These are phyloP conservation scores for Ogataea wickerhamii DNA, from an alignment of 805 yeast species.

Conservation along the genomic window DNA sequence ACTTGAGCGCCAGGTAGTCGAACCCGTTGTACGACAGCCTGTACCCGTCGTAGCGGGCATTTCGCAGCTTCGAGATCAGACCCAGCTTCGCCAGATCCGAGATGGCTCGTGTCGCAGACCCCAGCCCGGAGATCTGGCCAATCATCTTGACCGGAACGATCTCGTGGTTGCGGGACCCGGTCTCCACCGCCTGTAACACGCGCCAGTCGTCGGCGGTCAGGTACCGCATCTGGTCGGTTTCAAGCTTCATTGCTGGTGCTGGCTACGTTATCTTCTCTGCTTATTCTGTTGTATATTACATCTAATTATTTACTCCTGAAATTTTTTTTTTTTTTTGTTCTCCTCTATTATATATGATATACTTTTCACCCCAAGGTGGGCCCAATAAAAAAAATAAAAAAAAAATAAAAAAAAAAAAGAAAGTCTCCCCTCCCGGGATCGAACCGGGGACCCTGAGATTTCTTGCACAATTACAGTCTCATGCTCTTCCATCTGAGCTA, in stretches of 20 bases:
- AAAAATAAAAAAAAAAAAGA: constrained; percentile 2
- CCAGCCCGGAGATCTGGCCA: constrained; percentile 71
- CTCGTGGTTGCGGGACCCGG: constrained; percentile 90
- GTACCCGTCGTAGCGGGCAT: constrained; percentile 95
- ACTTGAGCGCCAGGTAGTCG: constrained; percentile 86
- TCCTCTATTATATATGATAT: no score
- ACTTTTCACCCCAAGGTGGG: not conserved
- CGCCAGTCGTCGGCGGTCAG: constrained; percentile 86
- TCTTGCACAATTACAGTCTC: constrained; percentile 22
- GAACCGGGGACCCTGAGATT: constrained; percentile 28
- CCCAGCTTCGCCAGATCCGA: constrained; percentile 85
- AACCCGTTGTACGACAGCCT: constrained; percentile 83
- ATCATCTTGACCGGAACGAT: constrained; percentile 88
- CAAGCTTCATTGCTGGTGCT: constrained; percentile 68
- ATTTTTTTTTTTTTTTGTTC: no score
- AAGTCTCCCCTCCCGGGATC: constrained; percentile 28
- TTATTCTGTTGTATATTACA: no score
- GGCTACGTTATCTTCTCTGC: no score
- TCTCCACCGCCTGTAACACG: constrained; percentile 83
- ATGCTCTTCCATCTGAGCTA: constrained; percentile 27
- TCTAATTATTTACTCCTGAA: no score
- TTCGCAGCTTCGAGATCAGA: constrained; percentile 71
- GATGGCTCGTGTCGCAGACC: constrained; percentile 74
- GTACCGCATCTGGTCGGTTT: constrained; percentile 90
- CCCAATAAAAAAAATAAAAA: not conserved